Base-by-base conservation (phyloP, 768 basidiomycete species). In the Russula earlei region DNA sequence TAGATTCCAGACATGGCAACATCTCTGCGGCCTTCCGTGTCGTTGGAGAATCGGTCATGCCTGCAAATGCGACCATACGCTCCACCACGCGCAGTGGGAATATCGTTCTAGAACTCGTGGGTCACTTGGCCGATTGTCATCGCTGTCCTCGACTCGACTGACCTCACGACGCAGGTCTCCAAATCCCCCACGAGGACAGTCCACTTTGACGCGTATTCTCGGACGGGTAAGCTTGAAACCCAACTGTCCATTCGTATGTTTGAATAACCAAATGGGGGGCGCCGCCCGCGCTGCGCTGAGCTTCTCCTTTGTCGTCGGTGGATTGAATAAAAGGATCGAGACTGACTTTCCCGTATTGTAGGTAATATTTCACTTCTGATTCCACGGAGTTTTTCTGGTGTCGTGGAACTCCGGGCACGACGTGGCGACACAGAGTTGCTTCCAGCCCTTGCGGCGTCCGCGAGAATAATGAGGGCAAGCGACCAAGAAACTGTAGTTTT, bases 311-410 rank as follows among this genome's bases (percentile, higher is more conserved):
- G 49, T 55, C 43, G 27, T 55, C 29, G 22, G 36, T 49, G 29
- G 24, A 46, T 55, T 41, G 15, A 49, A 31, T 38, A 52, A 47
- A 46, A 37, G 41, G 19, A 33, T 47, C 15, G 27, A 48, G 38
- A 29, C 56, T 58, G 46, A 58, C 56, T 54, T 58, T 43, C 56
- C 20, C 19, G 24, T 36, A 31, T 53, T 54, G 40, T 51, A 59
- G 58, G 58, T 45, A 59, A 59, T 49, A 38, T 58, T 25, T 37
- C 54, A 42, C 47, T 61, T 49, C 51, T 61, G 36, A 48, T 61
- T n/a, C 60, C 60, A 45, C 60, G 56, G 51, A 59, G 22, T 47
- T 61, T 54, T 49, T 48, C 52, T 36, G 56, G 60, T 29, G 3
- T 59, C 27, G 47, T 59, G 41, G 56, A 59, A 33, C 51, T 61